Base-by-base conservation (phyloP, 495 filamentous ascomycete genomes). In the Aspergillus conjunctus region DNA sequence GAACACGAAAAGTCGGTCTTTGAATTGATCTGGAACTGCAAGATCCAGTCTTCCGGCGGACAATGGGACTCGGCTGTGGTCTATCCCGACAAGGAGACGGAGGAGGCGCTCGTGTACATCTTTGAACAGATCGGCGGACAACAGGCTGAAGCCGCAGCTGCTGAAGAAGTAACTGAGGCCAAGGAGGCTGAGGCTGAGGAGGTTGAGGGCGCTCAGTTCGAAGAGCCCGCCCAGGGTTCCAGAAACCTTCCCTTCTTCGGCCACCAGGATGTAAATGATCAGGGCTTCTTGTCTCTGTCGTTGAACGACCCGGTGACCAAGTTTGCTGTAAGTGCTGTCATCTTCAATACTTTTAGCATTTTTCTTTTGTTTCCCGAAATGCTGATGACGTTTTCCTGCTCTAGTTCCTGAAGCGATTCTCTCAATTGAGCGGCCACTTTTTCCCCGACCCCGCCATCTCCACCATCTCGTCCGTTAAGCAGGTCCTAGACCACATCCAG, bases 401-500 rank as follows among this genome's bases (percentile, higher is more conserved):
- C 56, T 59, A 93, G 91, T 79, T 91, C 61, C 71, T 88, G 58
- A 94, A 93, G 77, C 86, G 91, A 43, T 76, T 91, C 51, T 83
- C 88, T 68, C 87, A 91, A 69, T 77, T 97, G 54, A 92, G 86
- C 31, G 91, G 91, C 54, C 83, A 85, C 46, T 82, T 82, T 30
- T 76, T 96, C 64, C 79, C 87, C 33, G 94, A 97, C 73, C 77
- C 82, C 54, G 77, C 77, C 50, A 82, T 92, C 56, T 67, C 76
- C 31, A 67, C 70, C 55, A 72, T 85, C 51, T 69, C 68, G 39
- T 89, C 83, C 33, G 73, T 88, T 17, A 73, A 74, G 48, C 69
- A 80, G n/a, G 71, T 91, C 46, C 70, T 89, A n/a, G 66, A 74
- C 14, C 66, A 79, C 43, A 64, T 91, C 7, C 63, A 66, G 30